phyloP scores from a whole-genome alignment of 2,329 filamentous ascomycete genomes.

The Davidsoniella eucalypti region DNA sequence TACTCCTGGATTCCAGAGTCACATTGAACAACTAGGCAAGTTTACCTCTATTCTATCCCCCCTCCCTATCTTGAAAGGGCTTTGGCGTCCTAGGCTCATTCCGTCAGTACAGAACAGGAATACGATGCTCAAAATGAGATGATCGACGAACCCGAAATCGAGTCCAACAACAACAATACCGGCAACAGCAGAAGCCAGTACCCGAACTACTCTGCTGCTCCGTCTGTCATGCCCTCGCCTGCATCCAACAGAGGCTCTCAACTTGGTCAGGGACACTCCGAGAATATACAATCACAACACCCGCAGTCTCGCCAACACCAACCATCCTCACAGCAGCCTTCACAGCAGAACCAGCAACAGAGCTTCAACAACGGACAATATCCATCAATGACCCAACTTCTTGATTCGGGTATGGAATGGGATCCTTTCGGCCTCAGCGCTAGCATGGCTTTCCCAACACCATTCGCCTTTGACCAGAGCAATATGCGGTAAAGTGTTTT shows the following conservation, averaged over 20 bases:
- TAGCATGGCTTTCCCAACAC: conserved; percentile 85
- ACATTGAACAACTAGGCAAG: conserved; percentile 93
- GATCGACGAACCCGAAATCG: conserved; percentile 65
- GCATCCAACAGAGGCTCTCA: conserved; percentile 26
- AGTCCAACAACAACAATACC: conserved; percentile 28
- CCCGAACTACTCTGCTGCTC: conserved; percentile 22
- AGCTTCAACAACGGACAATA: conserved; percentile 27
- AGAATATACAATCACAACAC: conserved; percentile 5
- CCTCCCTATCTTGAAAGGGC: conserved; percentile 30
- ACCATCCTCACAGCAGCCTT: conserved; percentile 20
- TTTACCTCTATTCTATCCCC: conserved; percentile 42
- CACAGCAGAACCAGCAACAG: conserved; percentile 18
- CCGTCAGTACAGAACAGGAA: conserved; percentile 71
- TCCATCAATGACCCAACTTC: conserved; percentile 42
- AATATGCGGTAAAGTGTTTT: conserved; percentile 28
- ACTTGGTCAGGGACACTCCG: neutral
- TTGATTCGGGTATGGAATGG: conserved; percentile 75
- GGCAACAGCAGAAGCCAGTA: conserved; percentile 46
- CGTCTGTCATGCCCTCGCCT: conserved; percentile 27
- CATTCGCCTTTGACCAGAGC: conserved; percentile 56
- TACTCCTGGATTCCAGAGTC: conserved; percentile 70
- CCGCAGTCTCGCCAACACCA: conserved; percentile 23
- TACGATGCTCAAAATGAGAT: conserved; percentile 84
- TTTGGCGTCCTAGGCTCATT: conserved; percentile 53
- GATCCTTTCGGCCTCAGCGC: conserved; percentile 87